Base-by-base conservation (phyloP, 225 moss, liverwort and hornwort genomes). In the Straminergon stramineum region DNA sequence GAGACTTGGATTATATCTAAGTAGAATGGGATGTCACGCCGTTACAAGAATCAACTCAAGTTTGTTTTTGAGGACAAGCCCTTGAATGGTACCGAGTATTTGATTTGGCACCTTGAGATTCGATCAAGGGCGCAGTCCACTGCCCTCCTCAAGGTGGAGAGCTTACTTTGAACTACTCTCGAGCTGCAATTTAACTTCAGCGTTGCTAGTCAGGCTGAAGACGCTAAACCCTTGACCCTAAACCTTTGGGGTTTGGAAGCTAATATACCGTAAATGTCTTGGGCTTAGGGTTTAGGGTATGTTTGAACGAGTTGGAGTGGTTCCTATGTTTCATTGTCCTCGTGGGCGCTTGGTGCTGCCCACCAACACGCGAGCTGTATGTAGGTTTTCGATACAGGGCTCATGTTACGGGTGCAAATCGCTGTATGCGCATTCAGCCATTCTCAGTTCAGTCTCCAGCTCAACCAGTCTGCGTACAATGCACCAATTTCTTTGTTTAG, bases 381-480 rank as follows among this genome's bases (percentile, higher is more conserved):
- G n/a, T 57, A 58, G 71, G 21, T 58, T 81, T 88, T 67, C 9
- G n/a, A 75, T 53, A 34, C 27, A 71, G 75, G 68, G 67, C 45
- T 87, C 41, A 45, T 34, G 32, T 9, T 39, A 77, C 1, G 78
- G 87, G 68, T 92, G 90, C 92, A 87, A 84, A 86, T 92, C 61
- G 45, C 45, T 84, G 62, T 84, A 90, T 34, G 68, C 8, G 24
- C 88, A 91, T 48, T 88, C 67, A 71, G 88, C 81, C 91, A 88
- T 91, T 88, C 80, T 86, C 80, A 90, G 75, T 81, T 93, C 93
- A 19, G 35, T 75, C 79, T 93, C 90, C 58, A 91, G 80, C 81
- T 88, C 93, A 68, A 91, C 86, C 63, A 93, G 68, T 68, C 93
- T 93, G 86, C 73, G 1, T 14, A 8, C 16, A 35, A 71, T 17